Evolutionary conservation across 768 basidiomycete genomes (phyloP), one percentile per base, ranked within the genome.

Genomic region (Auriscalpium vulgare): DNA sequence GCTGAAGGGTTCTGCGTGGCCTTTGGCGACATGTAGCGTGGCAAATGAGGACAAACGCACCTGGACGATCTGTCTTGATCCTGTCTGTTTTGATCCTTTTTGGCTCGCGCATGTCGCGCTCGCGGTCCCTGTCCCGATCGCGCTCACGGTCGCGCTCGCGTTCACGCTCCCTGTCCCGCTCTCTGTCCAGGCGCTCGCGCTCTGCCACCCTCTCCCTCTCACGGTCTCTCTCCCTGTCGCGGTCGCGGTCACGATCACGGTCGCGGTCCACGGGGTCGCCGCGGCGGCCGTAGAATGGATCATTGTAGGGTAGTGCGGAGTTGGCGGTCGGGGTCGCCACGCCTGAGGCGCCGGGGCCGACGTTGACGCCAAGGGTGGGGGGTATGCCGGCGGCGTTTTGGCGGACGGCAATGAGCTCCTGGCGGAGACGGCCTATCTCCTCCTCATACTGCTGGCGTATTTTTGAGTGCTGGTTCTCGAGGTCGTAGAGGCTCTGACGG

Each of bases 381-480:
- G 54, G 65, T 38, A 52, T 63, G 45, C 51, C 55, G 38, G 50
- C 57, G 47, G 70, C 71, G 57, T 74, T 74, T 9, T 66, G 65
- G 43, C 82, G 78, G 21, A 75, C 66, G 2, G 78, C 71, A 56
- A 85, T 78, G 37, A 88, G 73, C 66, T 92, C 88, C 4, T 79
- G 72, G 23, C 91, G 79, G 11, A 92, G 78, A 36, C 85, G 78
- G 6, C 74, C 72, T 55, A 95, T 74, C 62, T 97, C 94, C 2
- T 89, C 85, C 65, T 97, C 94, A 65, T 91, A 95, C 65, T 87
- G 84, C 58, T 87, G 82, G 37, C 92, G 80, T 52, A 92, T 83
- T 75, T 94, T 91, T 59, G 78, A 79, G 62, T 98, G 93, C 59
- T 89, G 87, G 0, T 83, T 74, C 68, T 99, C 95, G 54, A 99